A percentile compares a stretch with the other conserved stretches of the same genome.
Evolutionary conservation across 805 yeast species (phyloP).

Genomic region (Tanozyma kutaoensis): DNA sequence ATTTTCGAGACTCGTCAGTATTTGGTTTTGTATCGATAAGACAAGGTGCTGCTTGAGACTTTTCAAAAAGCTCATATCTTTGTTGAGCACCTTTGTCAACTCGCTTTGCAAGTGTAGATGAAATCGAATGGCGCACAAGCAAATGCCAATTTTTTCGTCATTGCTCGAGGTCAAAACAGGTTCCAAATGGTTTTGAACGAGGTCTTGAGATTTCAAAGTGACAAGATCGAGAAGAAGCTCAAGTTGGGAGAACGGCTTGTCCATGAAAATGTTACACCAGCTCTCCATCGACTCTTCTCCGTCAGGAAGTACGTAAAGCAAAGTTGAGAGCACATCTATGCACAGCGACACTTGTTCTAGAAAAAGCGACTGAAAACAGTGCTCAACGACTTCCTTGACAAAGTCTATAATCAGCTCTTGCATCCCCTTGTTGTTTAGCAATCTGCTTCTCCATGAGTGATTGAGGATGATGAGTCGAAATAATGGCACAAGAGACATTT

Average conservation of each 20-base stretch:
- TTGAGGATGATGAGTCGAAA: constrained; percentile 15
- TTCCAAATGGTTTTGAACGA: constrained; percentile 13
- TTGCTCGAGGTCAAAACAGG: constrained; percentile 14
- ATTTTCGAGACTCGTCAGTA: not conserved
- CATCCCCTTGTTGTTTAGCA: constrained; percentile 12
- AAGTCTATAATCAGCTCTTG: constrained; percentile 11
- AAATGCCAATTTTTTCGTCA: constrained; percentile 17
- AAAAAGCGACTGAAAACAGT: constrained; percentile 19
- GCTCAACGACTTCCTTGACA: constrained; percentile 7
- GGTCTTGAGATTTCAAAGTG: constrained; percentile 11
- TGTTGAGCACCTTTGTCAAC: too few species aligned
- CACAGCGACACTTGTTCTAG: constrained; percentile 15
- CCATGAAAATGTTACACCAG: constrained; percentile 1
- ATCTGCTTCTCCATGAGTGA: constrained; percentile 5
- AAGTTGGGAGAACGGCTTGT: constrained; percentile 2
- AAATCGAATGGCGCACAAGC: constrained; percentile 15
- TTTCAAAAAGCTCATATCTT: constrained; percentile 6
- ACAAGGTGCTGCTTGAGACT: not conserved
- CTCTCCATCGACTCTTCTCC: constrained; percentile 2
- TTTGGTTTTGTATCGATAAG: constrained; percentile 1
- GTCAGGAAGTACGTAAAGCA: constrained; percentile 5
- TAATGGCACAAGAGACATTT: constrained; percentile 16
- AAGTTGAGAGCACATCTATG: constrained; percentile 15
- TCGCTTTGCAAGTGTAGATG: constrained; percentile 12
- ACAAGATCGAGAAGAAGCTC: constrained; percentile 6